A percentile compares a stretch with the other conserved stretches of the same genome.
phyloP scores from a whole-genome alignment of 1,139 yeast species.

The Diutina sp. region DNA sequence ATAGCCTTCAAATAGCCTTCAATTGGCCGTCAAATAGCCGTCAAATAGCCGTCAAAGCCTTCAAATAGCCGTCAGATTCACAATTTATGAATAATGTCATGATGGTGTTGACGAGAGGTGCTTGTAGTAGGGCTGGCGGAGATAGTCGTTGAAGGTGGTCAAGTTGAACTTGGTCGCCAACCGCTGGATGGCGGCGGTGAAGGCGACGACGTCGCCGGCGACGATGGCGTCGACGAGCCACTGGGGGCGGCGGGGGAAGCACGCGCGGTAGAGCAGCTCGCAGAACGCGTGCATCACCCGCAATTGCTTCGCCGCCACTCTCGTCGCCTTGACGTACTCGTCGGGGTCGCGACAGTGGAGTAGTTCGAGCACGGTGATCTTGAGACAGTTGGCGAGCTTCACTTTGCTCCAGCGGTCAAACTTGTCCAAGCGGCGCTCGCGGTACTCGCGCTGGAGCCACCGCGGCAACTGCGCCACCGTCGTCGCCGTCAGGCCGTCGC shows the following conservation, averaged over 20 bases:
- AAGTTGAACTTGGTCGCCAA: neutral
- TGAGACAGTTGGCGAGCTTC: neutral
- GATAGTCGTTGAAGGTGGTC: neutral
- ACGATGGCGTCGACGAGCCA: neutral
- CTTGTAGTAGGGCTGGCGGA: no score
- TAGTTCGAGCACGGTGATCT: neutral
- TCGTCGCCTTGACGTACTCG: neutral
- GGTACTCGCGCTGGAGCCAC: neutral
- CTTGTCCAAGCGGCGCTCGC: neutral
- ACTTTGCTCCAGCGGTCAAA: neutral
- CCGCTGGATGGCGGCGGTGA: neutral
- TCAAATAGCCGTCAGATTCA: no score
- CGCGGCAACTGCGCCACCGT: neutral
- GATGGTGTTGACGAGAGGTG: no score
- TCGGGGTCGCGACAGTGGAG: conserved; percentile 1
- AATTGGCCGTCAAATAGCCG: no score
- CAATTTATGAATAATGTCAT: no score
- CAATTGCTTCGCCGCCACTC: neutral
- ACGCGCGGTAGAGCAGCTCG: neutral
- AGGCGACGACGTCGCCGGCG: neutral
- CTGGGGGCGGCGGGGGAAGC: neutral
- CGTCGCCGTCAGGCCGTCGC: neutral
- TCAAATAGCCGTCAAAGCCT: no score
- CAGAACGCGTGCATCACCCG: neutral
- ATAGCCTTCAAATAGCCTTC: no score